Base-by-base conservation (phyloP, 257 asterid genomes). In the Solanum clarkiae region DNA sequence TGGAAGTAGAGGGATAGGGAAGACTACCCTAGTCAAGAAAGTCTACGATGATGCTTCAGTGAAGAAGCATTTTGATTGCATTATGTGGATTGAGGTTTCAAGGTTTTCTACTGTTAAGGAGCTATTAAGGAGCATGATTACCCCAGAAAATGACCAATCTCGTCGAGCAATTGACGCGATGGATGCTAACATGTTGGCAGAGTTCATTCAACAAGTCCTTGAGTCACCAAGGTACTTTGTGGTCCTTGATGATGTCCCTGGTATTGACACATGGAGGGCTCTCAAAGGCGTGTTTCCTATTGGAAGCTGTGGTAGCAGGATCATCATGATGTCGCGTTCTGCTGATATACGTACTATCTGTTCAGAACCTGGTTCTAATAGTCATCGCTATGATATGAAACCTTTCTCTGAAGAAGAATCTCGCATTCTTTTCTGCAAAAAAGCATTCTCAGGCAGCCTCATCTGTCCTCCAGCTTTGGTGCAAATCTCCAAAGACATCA, bases 1-100 rank as follows among this genome's bases (percentile, higher is more conserved):
- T 45, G 92, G 92, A 57, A 62, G 81, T 55, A 85, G 80, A 81
- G 90, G 92, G 8, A 24, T 87, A 20, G 90, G 90, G 82, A 89
- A 87, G 56, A 86, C 90, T 20, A 89, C 92, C 18, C 60, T 86
- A 11, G 87, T 84, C 3, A 86, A 85, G 81, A 82, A 84, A 54
- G 79, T 89, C 17, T 88, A 60, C 18, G 86, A 87, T 80, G 90
- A 87, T 85, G 66, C 54, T 1, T 16, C 47, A 11, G 83, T 84
- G 11, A 84, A 29, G 51, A 85, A 80, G 63, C 84, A 36, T 20
- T 87, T 89, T 83, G 60, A 40, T 8, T 7, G 16, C 65, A 55
- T 20, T 15, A 60, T 84, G n/a, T 87, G 90, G 91, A 22, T 89
- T 49, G 80, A 84, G 11, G 80, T 81, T 47, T 70, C 87, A 3